Percentiles rank a stretch among this genome's conserved stretches.
Evolutionary conservation across 805 yeast species (phyloP).

Genomic region (Pichia californica): DNA sequence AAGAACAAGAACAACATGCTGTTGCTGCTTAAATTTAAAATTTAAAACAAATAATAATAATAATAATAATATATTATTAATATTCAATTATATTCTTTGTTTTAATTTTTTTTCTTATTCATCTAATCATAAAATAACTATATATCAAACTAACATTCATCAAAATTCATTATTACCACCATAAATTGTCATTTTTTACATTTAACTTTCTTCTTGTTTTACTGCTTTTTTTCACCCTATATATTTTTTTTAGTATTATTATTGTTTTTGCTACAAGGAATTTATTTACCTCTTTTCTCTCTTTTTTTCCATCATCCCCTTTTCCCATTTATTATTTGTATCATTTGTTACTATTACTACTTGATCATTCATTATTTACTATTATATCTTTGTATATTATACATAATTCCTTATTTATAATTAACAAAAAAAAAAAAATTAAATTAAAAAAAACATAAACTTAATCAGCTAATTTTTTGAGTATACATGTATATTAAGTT

Average conservation of each 20-base stretch:
- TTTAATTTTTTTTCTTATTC: background rate
- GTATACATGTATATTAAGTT: conserved; percentile 21
- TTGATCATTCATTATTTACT: no score
- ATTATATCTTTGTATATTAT: background rate
- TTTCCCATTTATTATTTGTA: background rate
- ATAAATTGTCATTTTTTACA: conserved; percentile 1
- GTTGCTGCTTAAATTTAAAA: conserved; percentile 24
- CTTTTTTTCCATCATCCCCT: background rate
- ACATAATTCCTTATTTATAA: background rate
- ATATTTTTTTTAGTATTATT: background rate
- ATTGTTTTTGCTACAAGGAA: background rate
- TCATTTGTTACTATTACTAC: background rate
- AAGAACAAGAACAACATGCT: conserved; percentile 11
- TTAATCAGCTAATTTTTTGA: conserved; percentile 10
- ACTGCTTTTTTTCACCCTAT: background rate
- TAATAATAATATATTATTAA: background rate
- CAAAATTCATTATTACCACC: no score
- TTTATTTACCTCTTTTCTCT: background rate
- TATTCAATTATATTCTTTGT: conserved; percentile 1
- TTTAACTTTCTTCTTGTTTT: background rate
- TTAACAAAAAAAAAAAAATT: no score
- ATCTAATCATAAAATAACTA: background rate
- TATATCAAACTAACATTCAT: no score
- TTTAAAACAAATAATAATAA: background rate
- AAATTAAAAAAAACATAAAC: background rate